Evolutionary conservation across 129 eudicot species (phyloP).

Genomic region (Glebionis coronaria): DNA sequence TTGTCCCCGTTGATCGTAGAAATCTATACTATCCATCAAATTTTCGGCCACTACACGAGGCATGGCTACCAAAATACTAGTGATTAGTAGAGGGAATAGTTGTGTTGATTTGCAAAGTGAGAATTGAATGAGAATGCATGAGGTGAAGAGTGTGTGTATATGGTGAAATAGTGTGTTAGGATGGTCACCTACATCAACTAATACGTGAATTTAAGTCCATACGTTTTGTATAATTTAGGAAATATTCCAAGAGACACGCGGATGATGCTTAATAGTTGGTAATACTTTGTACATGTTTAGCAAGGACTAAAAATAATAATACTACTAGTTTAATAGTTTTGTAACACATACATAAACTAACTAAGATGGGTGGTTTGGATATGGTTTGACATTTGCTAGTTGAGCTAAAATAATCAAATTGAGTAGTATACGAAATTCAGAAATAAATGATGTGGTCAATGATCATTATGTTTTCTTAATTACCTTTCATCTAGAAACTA

Average conservation of each 20-base stretch:
- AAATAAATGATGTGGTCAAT: no score
- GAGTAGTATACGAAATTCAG: no score
- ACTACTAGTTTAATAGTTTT: not conserved
- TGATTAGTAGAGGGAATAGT: not conserved
- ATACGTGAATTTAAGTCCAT: conserved; percentile 12
- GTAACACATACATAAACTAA: not conserved
- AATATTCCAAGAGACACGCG: conserved; percentile 9
- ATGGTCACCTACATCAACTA: conserved; percentile 40
- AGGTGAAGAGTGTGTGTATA: conserved; percentile 27
- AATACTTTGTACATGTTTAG: not conserved
- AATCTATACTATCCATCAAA: conserved; percentile 10
- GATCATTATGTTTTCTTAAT: no score
- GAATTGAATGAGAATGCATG: conserved; percentile 22
- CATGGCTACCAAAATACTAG: not conserved
- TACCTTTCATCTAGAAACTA: no score
- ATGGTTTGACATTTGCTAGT: no score
- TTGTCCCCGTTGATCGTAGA: conserved; percentile 24
- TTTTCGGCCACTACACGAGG: conserved; percentile 29
- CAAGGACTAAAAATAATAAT: not conserved
- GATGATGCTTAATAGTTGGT: conserved; percentile 11
- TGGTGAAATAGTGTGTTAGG: conserved; percentile 27
- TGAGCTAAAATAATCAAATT: no score
- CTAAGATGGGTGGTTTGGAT: not conserved
- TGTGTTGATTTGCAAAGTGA: conserved; percentile 15
- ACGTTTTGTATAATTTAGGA: conserved; percentile 9